Evolutionary conservation across 2,329 filamentous ascomycete species (phyloP).

Genomic region (Diaporthe sp.): DNA sequence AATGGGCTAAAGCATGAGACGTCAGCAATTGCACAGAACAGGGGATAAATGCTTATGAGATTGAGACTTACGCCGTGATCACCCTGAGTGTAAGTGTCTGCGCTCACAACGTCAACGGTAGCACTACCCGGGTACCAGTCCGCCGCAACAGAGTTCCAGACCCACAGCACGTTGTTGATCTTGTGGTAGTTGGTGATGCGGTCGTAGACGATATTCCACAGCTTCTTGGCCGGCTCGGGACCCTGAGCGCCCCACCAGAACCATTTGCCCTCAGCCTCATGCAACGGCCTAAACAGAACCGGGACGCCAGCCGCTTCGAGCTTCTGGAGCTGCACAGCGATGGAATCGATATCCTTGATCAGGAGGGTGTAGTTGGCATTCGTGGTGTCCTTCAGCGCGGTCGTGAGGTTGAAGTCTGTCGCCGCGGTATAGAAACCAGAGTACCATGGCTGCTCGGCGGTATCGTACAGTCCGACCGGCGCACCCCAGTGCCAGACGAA

Average conservation of each 20-base stretch:
- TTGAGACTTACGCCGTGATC: background rate
- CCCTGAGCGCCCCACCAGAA: constrained; percentile 68
- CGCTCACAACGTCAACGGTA: constrained; percentile 60
- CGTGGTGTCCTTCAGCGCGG: constrained; percentile 56
- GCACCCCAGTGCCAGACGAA: constrained; percentile 65
- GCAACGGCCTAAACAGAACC: constrained; percentile 61
- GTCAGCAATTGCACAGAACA: background rate
- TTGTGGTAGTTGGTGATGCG: constrained; percentile 58
- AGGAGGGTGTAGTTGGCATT: constrained; percentile 62
- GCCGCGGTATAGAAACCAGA: constrained; percentile 64
- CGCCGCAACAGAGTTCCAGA: constrained; percentile 61
- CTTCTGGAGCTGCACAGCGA: constrained; percentile 60
- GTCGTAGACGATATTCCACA: constrained; percentile 59
- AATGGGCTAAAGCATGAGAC: background rate
- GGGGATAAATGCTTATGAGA: background rate
- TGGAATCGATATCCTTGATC: constrained; percentile 62
- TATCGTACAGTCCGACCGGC: constrained; percentile 61
- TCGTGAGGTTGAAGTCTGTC: constrained; percentile 61
- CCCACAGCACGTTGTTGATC: constrained; percentile 63
- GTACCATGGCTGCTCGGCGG: constrained; percentile 60
- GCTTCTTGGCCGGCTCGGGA: constrained; percentile 58
- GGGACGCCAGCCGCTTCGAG: constrained; percentile 59
- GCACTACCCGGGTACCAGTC: constrained; percentile 63
- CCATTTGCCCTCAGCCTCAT: constrained; percentile 65
- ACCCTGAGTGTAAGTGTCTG: constrained; percentile 54